These are phyloP conservation scores for Beauveria brongniartii DNA, from an alignment of 2,329 filamentous ascomycete genomes.

Conservation along the genomic window DNA sequence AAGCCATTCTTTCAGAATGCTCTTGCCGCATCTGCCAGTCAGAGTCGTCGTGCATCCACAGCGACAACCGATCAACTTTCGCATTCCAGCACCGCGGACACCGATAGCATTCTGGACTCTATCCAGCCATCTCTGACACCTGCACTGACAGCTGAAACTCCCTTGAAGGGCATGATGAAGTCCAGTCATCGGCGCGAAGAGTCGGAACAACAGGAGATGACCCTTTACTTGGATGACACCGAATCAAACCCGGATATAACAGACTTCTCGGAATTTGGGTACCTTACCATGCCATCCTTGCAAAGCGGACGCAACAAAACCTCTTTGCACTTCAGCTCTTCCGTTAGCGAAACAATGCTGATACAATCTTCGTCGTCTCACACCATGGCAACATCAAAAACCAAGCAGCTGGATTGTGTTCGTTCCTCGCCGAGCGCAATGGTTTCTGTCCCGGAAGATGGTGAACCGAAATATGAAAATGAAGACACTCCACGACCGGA, in stretches of 20 bases:
- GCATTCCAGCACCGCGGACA: neutral
- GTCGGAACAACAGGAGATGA: constrained; percentile 13
- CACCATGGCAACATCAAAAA: constrained; percentile 7
- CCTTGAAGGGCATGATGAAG: neutral
- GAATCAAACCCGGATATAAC: constrained; percentile 30
- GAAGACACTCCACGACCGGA: constrained; percentile 31
- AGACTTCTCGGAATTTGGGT: constrained; percentile 28
- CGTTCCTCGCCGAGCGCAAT: constrained; percentile 3
- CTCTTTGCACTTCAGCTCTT: neutral
- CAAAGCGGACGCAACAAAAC: neutral
- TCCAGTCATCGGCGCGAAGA: constrained; percentile 16
- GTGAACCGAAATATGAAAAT: constrained; percentile 16
- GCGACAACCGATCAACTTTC: neutral
- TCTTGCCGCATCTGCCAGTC: neutral
- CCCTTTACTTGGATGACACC: constrained; percentile 21
- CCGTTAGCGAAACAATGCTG: neutral
- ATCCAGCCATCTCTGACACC: neutral
- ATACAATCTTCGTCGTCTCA: neutral
- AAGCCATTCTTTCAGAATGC: constrained; percentile 12
- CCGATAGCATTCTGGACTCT: neutral
- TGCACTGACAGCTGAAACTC: neutral
- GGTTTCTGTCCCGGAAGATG: constrained; percentile 11
- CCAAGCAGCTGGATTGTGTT: neutral
- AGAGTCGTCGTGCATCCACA: neutral
- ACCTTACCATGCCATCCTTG: neutral